A percentile compares a stretch with the other conserved stretches of the same genome.
Conservation (phyloP, 768 basidiomycete genomes). For the Lentinula boryana region DNA sequence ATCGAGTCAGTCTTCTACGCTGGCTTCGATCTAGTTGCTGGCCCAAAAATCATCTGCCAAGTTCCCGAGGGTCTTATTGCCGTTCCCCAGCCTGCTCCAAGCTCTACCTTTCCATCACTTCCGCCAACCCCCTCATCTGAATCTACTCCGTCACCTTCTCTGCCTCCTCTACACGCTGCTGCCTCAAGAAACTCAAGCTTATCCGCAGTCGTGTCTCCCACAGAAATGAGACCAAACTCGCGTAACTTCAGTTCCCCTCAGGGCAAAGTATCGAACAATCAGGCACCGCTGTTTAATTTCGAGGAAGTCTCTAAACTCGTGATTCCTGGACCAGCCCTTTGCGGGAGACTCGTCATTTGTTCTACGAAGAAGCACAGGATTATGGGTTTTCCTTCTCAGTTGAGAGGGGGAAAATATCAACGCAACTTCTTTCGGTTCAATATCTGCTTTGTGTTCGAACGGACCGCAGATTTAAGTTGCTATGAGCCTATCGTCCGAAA, state of each 20-base stretch:
- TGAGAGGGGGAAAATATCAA: slow-evolving; percentile 62
- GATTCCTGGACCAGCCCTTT: slow-evolving; percentile 81
- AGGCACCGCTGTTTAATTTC: slow-evolving; percentile 69
- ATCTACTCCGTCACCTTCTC: slow-evolving; percentile 17
- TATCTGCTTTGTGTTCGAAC: slow-evolving; percentile 93
- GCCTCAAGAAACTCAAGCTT: slow-evolving; percentile 48
- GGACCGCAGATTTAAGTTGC: slow-evolving; percentile 85
- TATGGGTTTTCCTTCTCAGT: slow-evolving; percentile 85
- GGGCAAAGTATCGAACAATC: slow-evolving; percentile 41
- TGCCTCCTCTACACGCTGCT: slow-evolving; percentile 16
- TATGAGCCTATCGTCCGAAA: slow-evolving; percentile 97
- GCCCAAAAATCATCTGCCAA: slow-evolving; percentile 88
- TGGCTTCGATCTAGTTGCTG: slow-evolving; percentile 79
- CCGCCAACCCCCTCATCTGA: slow-evolving; percentile 35
- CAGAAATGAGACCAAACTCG: slow-evolving; percentile 35
- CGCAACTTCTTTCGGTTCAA: slow-evolving; percentile 92
- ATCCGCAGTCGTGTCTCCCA: slow-evolving; percentile 38
- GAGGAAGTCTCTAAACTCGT: slow-evolving; percentile 90
- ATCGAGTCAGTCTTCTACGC: slow-evolving; percentile 93
- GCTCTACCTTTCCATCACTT: slow-evolving; percentile 19
- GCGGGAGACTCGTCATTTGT: slow-evolving; percentile 84
- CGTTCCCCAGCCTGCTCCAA: slow-evolving; percentile 22
- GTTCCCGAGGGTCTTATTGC: slow-evolving; percentile 90
- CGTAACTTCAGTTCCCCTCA: slow-evolving; percentile 37
- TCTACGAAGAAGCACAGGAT: slow-evolving; percentile 78